Evolutionary conservation across 371 early-diverging fungal genomes (phyloP).

Genomic region (Sporodiniella umbellata): DNA sequence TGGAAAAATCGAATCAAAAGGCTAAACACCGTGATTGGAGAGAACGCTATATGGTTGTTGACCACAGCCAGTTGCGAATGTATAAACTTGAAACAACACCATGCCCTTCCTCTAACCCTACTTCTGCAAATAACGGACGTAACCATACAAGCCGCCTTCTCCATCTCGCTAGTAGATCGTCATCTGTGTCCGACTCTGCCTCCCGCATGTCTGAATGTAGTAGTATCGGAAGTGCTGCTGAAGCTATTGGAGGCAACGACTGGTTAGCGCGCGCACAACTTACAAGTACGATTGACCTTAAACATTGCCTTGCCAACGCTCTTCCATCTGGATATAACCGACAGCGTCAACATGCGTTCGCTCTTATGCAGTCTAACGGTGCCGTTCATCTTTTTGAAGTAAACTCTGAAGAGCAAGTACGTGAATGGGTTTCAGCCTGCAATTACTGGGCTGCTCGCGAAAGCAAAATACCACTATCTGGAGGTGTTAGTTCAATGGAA

Average conservation of each 20-base stretch:
- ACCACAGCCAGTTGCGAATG: conserved; percentile 73
- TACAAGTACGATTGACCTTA: conserved; percentile 62
- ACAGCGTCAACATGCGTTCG: conserved; percentile 79
- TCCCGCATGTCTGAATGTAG: conserved; percentile 7
- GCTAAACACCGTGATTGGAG: conserved; percentile 82
- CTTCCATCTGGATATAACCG: conserved; percentile 83
- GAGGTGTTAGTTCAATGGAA: conserved; percentile 84
- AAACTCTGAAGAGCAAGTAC: conserved; percentile 58
- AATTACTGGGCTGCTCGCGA: conserved; percentile 93
- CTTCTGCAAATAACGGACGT: no score
- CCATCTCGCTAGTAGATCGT: background rate
- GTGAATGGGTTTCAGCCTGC: conserved; percentile 82
- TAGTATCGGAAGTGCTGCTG: background rate
- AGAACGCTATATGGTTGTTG: conserved; percentile 68
- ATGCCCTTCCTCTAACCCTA: no score
- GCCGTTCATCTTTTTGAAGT: conserved; percentile 85
- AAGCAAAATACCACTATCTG: conserved; percentile 82
- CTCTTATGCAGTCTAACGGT: conserved; percentile 76
- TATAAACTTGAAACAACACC: conserved; percentile 64
- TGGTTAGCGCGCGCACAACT: conserved; percentile 22
- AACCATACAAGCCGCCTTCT: conserved; percentile 17
- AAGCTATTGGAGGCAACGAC: conserved; percentile 12
- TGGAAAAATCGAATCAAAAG: conserved; percentile 69
- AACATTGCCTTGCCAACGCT: conserved; percentile 78
- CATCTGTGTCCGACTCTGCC: conserved; percentile 43